Conservation (phyloP, 2,329 filamentous ascomycete genomes). For the Coniochaeta sp. region DNA sequence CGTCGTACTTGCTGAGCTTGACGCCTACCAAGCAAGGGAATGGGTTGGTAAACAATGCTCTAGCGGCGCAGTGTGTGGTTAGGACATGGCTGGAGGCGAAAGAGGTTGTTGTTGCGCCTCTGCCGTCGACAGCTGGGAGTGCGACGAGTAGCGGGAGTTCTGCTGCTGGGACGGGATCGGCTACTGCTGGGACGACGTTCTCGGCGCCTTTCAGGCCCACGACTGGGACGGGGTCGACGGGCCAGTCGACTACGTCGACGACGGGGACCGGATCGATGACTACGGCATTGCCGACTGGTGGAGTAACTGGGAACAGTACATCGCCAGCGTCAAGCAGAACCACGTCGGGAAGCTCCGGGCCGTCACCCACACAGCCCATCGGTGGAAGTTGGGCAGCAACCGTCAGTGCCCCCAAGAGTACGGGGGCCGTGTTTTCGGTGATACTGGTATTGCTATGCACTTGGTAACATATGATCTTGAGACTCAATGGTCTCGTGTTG, state of each 20-base stretch:
- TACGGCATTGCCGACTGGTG: neutral
- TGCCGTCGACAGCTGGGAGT: neutral
- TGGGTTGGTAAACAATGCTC: conserved; percentile 26
- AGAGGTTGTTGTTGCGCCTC: neutral
- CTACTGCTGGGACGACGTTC: neutral
- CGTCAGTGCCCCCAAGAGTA: neutral
- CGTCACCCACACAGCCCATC: neutral
- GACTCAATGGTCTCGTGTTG: no score
- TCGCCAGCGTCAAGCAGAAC: neutral
- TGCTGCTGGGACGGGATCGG: neutral
- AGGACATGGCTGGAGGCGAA: conserved; percentile 22
- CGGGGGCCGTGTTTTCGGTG: no score
- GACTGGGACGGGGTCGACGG: neutral
- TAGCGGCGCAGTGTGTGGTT: conserved; percentile 36
- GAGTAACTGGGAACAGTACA: neutral
- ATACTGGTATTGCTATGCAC: no score
- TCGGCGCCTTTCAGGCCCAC: no score
- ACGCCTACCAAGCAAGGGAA: conserved; percentile 27
- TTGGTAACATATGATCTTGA: no score
- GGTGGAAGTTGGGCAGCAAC: neutral
- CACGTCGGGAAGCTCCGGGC: neutral
- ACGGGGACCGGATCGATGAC: neutral
- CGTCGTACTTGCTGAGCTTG: conserved; percentile 33
- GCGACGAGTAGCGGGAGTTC: no score
- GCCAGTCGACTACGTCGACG: neutral